Evolutionary conservation across 2,329 filamentous ascomycete species (phyloP).

Genomic region (Colletotrichum sp.): DNA sequence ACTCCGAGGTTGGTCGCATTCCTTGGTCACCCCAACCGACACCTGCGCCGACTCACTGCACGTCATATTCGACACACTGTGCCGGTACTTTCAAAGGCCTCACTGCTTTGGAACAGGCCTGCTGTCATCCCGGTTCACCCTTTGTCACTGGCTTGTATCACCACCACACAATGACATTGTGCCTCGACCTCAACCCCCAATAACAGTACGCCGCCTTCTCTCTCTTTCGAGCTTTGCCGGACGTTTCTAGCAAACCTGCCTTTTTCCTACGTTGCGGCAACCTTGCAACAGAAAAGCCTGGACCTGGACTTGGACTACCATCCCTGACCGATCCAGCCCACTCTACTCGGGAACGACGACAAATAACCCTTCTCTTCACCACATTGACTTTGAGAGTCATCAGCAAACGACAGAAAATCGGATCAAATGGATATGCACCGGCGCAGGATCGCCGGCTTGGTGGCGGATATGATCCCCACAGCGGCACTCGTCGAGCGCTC

Average conservation of each 20-base stretch:
- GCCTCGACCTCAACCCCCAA: conserved; percentile 2
- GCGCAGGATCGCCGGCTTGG: conserved; percentile 31
- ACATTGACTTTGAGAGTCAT: conserved; percentile 2
- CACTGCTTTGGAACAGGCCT: conserved; percentile 7
- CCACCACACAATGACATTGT: conserved; percentile 17
- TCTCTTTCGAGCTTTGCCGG: background rate
- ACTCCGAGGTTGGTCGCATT: background rate
- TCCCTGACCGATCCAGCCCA: background rate
- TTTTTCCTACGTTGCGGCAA: background rate
- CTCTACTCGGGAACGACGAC: background rate
- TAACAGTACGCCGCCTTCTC: background rate
- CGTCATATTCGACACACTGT: conserved; percentile 19
- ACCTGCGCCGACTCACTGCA: background rate
- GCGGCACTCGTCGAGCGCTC: conserved; percentile 33
- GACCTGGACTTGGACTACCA: background rate
- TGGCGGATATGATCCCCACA: conserved; percentile 32
- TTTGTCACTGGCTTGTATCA: background rate
- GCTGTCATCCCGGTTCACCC: background rate
- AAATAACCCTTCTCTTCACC: background rate
- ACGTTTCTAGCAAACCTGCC: conserved; percentile 3
- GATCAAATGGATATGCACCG: conserved; percentile 34
- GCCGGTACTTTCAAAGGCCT: conserved; percentile 10
- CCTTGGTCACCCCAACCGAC: background rate
- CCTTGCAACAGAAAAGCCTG: background rate
- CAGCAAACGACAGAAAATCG: background rate